Evolutionary conservation across 2,329 filamentous ascomycete species (phyloP).

Genomic region (Madurella fahalii): DNA sequence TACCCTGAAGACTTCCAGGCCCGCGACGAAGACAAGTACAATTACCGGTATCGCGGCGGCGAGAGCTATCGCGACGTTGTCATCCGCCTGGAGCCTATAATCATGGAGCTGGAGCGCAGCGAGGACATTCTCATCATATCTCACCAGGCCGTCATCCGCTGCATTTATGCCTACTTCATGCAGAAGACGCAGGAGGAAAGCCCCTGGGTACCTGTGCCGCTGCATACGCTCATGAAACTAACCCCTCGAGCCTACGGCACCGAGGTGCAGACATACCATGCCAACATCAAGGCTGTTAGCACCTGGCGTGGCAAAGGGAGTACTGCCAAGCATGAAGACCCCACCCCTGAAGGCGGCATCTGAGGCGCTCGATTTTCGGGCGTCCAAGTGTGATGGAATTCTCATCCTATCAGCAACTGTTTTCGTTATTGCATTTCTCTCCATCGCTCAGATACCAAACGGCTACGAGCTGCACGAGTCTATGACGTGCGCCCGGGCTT

Average conservation of each 20-base stretch:
- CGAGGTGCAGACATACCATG: slow-evolving; percentile 80
- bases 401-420: too few species aligned
- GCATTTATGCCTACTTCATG: slow-evolving; percentile 99
- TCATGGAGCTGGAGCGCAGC: slow-evolving; percentile 95
- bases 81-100: slow-evolving; percentile 95
- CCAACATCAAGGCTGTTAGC: slow-evolving; percentile 91
- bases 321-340: slow-evolving; percentile 80
- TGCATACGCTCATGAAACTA: slow-evolving; percentile 94
- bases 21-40: slow-evolving; percentile 98
- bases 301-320: slow-evolving; percentile 95
- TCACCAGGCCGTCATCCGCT: slow-evolving; percentile 92
- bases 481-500: too few species aligned
- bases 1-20: slow-evolving; percentile 95
- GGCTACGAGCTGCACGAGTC: too few species aligned
- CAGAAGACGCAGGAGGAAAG: slow-evolving; percentile 89
- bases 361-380: slow-evolving; percentile 1
- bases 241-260: slow-evolving; percentile 93
- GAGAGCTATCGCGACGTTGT: slow-evolving; percentile 96
- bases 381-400: too few species aligned
- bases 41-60: slow-evolving; percentile 95
- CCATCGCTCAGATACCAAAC: too few species aligned
- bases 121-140: slow-evolving; percentile 98
- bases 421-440: too few species aligned
- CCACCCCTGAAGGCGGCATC: slow-evolving; percentile 29
- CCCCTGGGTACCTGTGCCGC: slow-evolving; percentile 97